Evolutionary conservation across 2,329 filamentous ascomycete genomes (phyloP), one percentile per base, ranked within the genome.

Genomic region (Paecilomyces formosus): DNA sequence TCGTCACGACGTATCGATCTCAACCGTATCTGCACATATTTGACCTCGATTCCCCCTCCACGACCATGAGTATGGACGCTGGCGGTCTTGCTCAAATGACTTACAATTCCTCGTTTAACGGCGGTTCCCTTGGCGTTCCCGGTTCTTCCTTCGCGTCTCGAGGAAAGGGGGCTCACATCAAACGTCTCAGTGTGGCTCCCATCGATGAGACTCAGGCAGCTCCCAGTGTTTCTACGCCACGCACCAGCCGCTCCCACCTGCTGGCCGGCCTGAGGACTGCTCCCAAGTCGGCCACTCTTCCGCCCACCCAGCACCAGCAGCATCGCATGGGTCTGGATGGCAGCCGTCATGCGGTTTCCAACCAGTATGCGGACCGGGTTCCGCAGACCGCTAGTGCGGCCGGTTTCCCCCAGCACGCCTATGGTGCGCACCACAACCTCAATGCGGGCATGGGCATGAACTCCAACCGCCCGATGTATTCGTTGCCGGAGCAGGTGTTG

Each of bases 31-130:
- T 61, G 60, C 61, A 66, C 59, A 64, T 62, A 64, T 50, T 55
- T 54, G 56, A 51, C 53, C 51, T 61, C 45, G 59, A 70, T 58
- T 64, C 57, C 39, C 30, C 58, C 60, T 68, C 60, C 58, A 68
- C 58, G 62, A 70, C 60, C 56, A 66, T 68, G 74, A 76, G 74
- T 72, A 77, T 95, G 88, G 89, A 96, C 93, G 88, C 93, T 85
- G 93, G 93, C 85, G 91, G 92, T 94, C 90, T 96, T 82, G 88
- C 92, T 94, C 92, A 95, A 85, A 97, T 97, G 93, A 90, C 91
- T 81, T 93, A 91, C 82, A 90, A 87, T 76, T 89, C 89, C 75
- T 79, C 83, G 74, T 82, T 88, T 75, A 81, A 84, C 72, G 84
- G 84, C 68, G 73, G 69, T 75, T 87, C 85, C 68, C 82, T 96